Conservation (phyloP, 164 flowering plant species). For the Houttuynia cordata region DNA sequence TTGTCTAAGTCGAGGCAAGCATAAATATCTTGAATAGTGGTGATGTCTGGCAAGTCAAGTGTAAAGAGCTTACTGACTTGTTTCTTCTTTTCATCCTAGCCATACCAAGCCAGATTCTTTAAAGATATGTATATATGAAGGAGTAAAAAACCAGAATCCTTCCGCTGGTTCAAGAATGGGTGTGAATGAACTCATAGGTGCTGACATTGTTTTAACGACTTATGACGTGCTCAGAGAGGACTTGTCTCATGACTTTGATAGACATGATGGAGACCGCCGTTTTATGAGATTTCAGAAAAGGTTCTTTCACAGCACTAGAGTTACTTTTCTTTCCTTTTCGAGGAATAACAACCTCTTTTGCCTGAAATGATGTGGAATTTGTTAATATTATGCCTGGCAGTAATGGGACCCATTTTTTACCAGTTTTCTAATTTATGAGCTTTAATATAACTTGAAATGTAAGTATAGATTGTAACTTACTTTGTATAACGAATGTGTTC, state of each 20-base stretch:
- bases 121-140: conserved; percentile 66
- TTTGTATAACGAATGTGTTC: too few species aligned
- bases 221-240: conserved; percentile 95
- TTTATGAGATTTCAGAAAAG: conserved; percentile 82
- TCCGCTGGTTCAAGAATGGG: conserved; percentile 31
- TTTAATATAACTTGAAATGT: too few species aligned
- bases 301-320: conserved; percentile 18
- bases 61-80: background rate
- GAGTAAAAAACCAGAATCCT: conserved; percentile 50
- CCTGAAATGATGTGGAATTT: background rate
- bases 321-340: too few species aligned
- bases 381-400: background rate
- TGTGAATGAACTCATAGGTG: conserved; percentile 47
- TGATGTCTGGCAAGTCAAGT: too few species aligned
- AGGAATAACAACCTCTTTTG: background rate
- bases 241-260: conserved; percentile 78
- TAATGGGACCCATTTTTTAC: too few species aligned
- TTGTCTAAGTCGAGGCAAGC: too few species aligned
- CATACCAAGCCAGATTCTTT: conserved; percentile 78
- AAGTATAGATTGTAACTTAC: too few species aligned
- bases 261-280: conserved; percentile 89
- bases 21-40: too few species aligned
- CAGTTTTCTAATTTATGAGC: too few species aligned
- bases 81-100: conserved; percentile 16
- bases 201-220: conserved; percentile 87